Percentiles rank a stretch among this genome's conserved stretches.
These are phyloP conservation scores for Eremochloa ophiuroides DNA, from an alignment of 176 grass and related monocot genomes.

Conservation along the genomic window DNA sequence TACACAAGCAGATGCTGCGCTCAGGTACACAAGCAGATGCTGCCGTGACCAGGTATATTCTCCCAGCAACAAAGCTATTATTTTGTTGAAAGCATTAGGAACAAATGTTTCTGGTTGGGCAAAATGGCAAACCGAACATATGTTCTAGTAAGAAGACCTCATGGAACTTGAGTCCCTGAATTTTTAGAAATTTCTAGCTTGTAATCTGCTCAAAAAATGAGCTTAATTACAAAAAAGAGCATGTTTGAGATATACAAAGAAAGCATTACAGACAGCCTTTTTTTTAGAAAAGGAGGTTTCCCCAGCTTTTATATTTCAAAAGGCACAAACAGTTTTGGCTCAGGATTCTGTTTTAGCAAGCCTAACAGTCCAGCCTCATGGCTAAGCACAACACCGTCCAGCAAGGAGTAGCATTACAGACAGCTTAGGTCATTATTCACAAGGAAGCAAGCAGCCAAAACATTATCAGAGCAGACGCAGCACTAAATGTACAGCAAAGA, in stretches of 20 bases:
- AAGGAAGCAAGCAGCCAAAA: slow-evolving; percentile 77
- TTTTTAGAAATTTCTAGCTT: background rate
- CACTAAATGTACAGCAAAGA: slow-evolving; percentile 62
- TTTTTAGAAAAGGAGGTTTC: too few species aligned
- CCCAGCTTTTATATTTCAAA: too few species aligned
- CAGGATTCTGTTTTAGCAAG: too few species aligned
- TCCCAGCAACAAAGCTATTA: background rate
- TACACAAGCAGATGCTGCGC: background rate
- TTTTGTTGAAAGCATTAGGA: background rate
- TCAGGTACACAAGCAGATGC: background rate
- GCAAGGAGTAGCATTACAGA: too few species aligned
- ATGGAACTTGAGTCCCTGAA: background rate
- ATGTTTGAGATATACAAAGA: background rate
- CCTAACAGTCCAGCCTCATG: too few species aligned
- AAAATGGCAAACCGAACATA: background rate
- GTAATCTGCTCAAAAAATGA: slow-evolving; percentile 4
- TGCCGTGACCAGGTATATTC: background rate
- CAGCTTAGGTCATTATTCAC: slow-evolving; percentile 38
- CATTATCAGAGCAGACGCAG: slow-evolving; percentile 65
- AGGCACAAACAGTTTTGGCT: too few species aligned
- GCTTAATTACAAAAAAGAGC: too few species aligned
- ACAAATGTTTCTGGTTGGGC: background rate
- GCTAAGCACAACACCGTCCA: too few species aligned
- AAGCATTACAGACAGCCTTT: slow-evolving; percentile 20
- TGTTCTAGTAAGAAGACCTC: background rate